These are phyloP conservation scores for Yarrowia bubula DNA, from an alignment of 805 yeast genomes.

Conservation along the genomic window DNA sequence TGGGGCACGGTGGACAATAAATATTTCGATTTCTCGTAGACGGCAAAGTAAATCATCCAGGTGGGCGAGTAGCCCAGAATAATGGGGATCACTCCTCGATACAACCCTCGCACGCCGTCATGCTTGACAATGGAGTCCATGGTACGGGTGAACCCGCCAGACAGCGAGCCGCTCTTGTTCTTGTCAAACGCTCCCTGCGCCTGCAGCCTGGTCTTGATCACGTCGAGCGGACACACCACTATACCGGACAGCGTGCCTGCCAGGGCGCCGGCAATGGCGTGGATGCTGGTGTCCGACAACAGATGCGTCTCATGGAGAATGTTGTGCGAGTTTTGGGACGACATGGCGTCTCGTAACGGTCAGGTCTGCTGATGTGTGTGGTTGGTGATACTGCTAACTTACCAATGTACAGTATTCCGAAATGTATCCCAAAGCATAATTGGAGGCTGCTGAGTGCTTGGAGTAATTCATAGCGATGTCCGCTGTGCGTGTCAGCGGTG, in stretches of 20 bases:
- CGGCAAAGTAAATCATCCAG: slow-evolving; percentile 93
- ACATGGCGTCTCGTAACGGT: slow-evolving; percentile 13
- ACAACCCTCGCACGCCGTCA: slow-evolving; percentile 81
- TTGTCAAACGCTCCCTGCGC: slow-evolving; percentile 62
- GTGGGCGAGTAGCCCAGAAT: slow-evolving; percentile 93
- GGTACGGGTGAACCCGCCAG: slow-evolving; percentile 48
- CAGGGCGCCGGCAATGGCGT: slow-evolving; percentile 87
- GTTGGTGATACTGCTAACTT: neutral
- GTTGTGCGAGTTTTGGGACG: slow-evolving; percentile 28
- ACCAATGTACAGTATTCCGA: neutral
- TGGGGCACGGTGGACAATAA: slow-evolving; percentile 37
- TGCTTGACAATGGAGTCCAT: slow-evolving; percentile 63
- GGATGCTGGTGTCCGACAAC: slow-evolving; percentile 42
- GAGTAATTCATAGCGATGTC: slow-evolving; percentile 9
- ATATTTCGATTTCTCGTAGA: slow-evolving; percentile 75
- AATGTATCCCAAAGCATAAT: slow-evolving; percentile 14
- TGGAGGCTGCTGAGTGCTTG: neutral
- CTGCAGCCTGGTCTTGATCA: slow-evolving; percentile 89
- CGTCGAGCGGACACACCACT: slow-evolving; percentile 91
- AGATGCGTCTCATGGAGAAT: slow-evolving; percentile 26
- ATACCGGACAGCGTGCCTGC: slow-evolving; percentile 90
- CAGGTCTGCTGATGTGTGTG: neutral
- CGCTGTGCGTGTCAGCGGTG: neutral
- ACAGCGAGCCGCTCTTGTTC: neutral
- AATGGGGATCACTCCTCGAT: slow-evolving; percentile 90